phyloP scores from a whole-genome alignment of 352 stramenopile species.

The Globisporangium nunn region DNA sequence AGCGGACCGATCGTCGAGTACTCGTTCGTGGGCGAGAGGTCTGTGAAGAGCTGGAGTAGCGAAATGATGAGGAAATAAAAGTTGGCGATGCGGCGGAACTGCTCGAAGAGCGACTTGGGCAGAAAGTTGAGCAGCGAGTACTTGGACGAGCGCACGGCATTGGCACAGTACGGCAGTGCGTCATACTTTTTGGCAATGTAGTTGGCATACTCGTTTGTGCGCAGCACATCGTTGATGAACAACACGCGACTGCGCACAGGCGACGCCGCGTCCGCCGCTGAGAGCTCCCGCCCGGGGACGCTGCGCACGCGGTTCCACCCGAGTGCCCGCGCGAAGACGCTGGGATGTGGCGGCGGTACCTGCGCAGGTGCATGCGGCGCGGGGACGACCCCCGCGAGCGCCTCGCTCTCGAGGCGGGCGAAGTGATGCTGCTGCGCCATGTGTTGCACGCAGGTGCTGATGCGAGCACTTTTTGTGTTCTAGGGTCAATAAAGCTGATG shows the following conservation, averaged over 20 bases:
- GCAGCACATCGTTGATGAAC: slow-evolving; percentile 59
- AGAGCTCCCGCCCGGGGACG: slow-evolving; percentile 18
- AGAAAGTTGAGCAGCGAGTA: slow-evolving; percentile 95
- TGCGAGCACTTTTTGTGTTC: too few species aligned
- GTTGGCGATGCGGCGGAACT: slow-evolving; percentile 95
- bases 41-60: slow-evolving; percentile 89
- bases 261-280: slow-evolving; percentile 2
- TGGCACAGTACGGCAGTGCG: slow-evolving; percentile 34
- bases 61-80: slow-evolving; percentile 97
- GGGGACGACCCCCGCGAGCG: slow-evolving; percentile 7
- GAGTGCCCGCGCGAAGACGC: slow-evolving; percentile 6
- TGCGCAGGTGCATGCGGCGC: neutral
- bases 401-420: slow-evolving; percentile 14
- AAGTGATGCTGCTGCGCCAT: slow-evolving; percentile 16
- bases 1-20: slow-evolving; percentile 84
- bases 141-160: slow-evolving; percentile 85
- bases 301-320: slow-evolving; percentile 30
- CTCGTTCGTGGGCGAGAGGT: slow-evolving; percentile 81
- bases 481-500: too few species aligned
- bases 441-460: neutral
- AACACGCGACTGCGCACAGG: slow-evolving; percentile 51
- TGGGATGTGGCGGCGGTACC: neutral
- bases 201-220: slow-evolving; percentile 53
- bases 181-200: slow-evolving; percentile 41
- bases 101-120: slow-evolving; percentile 92